phyloP scores from a whole-genome alignment of 2,329 filamentous ascomycete species.

The Karstenula rhodostoma region DNA sequence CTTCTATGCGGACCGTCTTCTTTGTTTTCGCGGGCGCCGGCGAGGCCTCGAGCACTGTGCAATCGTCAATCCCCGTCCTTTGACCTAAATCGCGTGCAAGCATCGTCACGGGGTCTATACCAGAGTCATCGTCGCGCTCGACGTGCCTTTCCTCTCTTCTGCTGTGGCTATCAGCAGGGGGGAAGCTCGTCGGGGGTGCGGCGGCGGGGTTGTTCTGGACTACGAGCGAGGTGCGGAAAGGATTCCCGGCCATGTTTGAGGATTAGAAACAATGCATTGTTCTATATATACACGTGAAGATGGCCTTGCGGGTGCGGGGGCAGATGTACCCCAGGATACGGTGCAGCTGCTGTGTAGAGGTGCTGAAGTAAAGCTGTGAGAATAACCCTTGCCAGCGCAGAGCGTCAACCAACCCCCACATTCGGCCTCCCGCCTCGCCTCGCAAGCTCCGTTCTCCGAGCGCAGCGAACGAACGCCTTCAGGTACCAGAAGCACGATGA shows the following conservation, averaged over 20 bases:
- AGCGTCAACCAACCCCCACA: constrained; percentile 17
- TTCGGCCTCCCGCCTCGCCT: background rate
- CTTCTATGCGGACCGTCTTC: constrained; percentile 65
- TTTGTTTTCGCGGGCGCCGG: constrained; percentile 56
- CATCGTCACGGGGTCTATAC: constrained; percentile 35
- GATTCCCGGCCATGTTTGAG: constrained; percentile 51
- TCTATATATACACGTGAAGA: constrained; percentile 47
- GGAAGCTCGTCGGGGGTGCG: constrained; percentile 38
- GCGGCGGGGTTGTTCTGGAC: constrained; percentile 31
- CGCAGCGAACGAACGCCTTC: constrained; percentile 16
- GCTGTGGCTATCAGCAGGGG: constrained; percentile 33
- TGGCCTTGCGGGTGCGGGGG: constrained; percentile 19
- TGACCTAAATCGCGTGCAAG: constrained; percentile 24
- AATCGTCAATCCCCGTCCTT: constrained; percentile 45
- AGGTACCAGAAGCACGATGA: background rate
- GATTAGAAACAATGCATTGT: constrained; percentile 49
- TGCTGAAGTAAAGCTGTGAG: constrained; percentile 20
- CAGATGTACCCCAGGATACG: constrained; percentile 4
- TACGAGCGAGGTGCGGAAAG: constrained; percentile 47
- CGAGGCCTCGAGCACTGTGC: constrained; percentile 38
- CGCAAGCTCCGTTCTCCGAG: constrained; percentile 4
- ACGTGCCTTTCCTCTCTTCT: constrained; percentile 30
- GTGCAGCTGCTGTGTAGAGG: constrained; percentile 16
- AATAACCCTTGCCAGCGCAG: constrained; percentile 24
- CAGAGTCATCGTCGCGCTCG: constrained; percentile 34